Evolutionary conservation across 2,329 filamentous ascomycete species (phyloP).

Genomic region (Aspergillus novofumigatus): DNA sequence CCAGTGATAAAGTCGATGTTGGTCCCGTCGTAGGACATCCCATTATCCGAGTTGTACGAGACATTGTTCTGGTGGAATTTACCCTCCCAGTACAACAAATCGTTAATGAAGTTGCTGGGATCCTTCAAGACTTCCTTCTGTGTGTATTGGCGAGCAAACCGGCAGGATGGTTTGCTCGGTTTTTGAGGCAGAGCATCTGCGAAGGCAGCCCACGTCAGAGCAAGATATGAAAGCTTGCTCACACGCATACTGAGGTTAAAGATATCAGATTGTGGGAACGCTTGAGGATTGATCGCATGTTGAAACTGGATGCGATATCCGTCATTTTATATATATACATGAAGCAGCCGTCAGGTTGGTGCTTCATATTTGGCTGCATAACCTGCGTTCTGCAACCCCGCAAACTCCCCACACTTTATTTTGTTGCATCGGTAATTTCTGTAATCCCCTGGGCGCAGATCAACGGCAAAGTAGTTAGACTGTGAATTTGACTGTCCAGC

Average conservation of each 20-base stretch:
- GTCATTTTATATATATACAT: not conserved
- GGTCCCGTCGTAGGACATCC: conserved; percentile 36
- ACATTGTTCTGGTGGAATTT: conserved; percentile 42
- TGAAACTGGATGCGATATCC: not conserved
- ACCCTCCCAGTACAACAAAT: conserved; percentile 45
- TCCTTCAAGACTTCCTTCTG: not conserved
- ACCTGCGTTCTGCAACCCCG: not conserved
- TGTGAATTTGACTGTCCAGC: not conserved
- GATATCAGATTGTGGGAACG: not conserved
- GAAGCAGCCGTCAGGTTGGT: no score
- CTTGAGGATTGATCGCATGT: not conserved
- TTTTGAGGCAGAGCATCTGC: not conserved
- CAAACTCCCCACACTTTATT: not conserved
- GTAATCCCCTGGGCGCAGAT: not conserved
- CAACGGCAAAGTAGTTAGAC: not conserved
- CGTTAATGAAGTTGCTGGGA: conserved; percentile 16
- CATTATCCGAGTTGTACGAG: conserved; percentile 40
- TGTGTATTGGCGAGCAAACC: not conserved
- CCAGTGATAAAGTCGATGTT: conserved; percentile 31
- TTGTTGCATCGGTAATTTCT: not conserved
- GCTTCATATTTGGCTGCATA: not conserved
- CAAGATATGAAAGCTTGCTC: not conserved
- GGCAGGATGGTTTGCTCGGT: not conserved
- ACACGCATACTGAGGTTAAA: not conserved
- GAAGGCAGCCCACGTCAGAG: not conserved